Evolutionary conservation across 345 rosid species (phyloP).

Genomic region (Populus nigra): DNA sequence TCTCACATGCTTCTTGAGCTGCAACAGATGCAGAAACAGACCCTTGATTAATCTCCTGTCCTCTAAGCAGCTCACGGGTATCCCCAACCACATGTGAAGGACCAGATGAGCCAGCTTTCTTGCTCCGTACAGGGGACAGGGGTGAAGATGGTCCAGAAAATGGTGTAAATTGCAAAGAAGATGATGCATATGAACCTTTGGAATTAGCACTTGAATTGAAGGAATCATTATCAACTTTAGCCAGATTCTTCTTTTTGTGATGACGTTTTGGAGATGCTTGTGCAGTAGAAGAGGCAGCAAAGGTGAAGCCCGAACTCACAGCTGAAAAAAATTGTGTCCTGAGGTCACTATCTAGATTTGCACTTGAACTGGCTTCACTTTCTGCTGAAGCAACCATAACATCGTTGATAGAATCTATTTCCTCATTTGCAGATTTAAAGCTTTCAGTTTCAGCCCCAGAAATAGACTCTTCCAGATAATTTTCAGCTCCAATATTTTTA

Average conservation of each 20-base stretch:
- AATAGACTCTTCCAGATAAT: constrained; percentile 42
- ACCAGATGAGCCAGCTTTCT: constrained; percentile 38
- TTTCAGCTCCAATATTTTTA: constrained; percentile 38
- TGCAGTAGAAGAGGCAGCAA: constrained; percentile 59
- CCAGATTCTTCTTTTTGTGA: constrained; percentile 47
- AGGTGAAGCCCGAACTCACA: constrained; percentile 61
- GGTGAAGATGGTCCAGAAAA: constrained; percentile 42
- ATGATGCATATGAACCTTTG: constrained; percentile 40
- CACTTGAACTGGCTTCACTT: constrained; percentile 62
- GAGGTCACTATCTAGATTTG: constrained; percentile 39
- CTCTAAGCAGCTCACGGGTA: constrained; percentile 38
- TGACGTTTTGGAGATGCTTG: constrained; percentile 46
- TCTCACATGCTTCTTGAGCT: constrained; percentile 91
- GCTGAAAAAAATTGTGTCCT: constrained; percentile 28
- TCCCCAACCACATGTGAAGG: constrained; percentile 32
- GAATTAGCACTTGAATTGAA: constrained; percentile 33
- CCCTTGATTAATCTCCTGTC: constrained; percentile 40
- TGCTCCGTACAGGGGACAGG: constrained; percentile 33
- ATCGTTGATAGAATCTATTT: constrained; percentile 56
- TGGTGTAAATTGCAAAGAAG: constrained; percentile 47
- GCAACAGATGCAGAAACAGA: constrained; percentile 43
- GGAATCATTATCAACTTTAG: constrained; percentile 41
- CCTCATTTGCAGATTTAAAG: constrained; percentile 82
- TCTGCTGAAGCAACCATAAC: constrained; percentile 46
- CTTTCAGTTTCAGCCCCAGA: constrained; percentile 88